A percentile compares a stretch with the other conserved stretches of the same genome.
Evolutionary conservation across 192 early-diverging fungal species (phyloP).

Genomic region (Umbelopsis isabellina): DNA sequence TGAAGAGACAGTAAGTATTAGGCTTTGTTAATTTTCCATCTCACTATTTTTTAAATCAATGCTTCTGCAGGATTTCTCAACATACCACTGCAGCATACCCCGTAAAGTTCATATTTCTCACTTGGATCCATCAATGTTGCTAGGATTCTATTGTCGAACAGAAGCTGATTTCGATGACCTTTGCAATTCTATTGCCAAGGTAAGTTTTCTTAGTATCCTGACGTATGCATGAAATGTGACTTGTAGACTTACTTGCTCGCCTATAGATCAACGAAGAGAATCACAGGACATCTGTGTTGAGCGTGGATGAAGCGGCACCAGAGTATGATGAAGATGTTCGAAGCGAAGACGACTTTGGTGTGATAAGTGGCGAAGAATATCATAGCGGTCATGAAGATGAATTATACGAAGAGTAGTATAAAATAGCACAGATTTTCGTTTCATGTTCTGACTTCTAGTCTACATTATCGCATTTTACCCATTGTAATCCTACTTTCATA

Average conservation of each 20-base stretch:
- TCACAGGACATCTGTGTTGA: constrained; percentile 59
- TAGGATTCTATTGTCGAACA: constrained; percentile 84
- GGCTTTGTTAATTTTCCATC: not conserved
- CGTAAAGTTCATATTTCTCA: constrained; percentile 74
- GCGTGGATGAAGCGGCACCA: constrained; percentile 65
- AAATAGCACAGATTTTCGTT: not conserved
- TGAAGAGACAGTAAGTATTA: constrained; percentile 48
- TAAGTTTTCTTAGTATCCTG: constrained; percentile 30
- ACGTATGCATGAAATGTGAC: too few relatives aligned
- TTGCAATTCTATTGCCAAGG: constrained; percentile 50
- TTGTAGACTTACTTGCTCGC: not conserved
- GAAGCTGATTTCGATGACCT: constrained; percentile 63
- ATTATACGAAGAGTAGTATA: not conserved
- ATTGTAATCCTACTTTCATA: too few relatives aligned
- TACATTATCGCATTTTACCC: not conserved
- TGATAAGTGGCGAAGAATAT: constrained; percentile 40
- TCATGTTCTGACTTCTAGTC: not conserved
- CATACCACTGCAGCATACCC: constrained; percentile 82
- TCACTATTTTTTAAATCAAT: not conserved
- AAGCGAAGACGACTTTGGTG: constrained; percentile 47
- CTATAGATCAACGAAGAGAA: constrained; percentile 40
- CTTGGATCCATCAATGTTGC: constrained; percentile 92
- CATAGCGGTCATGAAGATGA: constrained; percentile 12
- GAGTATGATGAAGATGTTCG: constrained; percentile 62
- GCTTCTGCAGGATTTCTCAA: constrained; percentile 61